Base-by-base conservation (phyloP, 2,329 filamentous ascomycete species). In the Epichloe baconii region DNA sequence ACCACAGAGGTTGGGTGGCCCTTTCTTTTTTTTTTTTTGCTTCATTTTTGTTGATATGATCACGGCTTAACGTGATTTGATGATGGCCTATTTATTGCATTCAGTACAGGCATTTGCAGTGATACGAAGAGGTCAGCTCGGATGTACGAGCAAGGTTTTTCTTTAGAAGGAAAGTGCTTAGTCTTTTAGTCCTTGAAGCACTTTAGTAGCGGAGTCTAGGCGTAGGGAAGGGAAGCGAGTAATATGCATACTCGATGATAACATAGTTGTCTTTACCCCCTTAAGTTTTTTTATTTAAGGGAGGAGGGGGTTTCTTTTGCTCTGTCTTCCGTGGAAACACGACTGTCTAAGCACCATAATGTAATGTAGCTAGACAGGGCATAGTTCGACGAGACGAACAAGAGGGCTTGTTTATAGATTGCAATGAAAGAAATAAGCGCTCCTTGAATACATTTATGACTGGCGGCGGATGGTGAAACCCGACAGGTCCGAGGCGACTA, bases 161-260 rank as follows among this genome's bases (percentile, higher is more conserved):
- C 31, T 31, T 31, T 31, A 31, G 31, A 3, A 40, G 19, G 21
- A 19, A 17, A 17, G n/a, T 26, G 23, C 5, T 41, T 41, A 34
- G 17, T 44, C 26, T 48, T 41, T 40, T 37, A 5, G 31, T 44
- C 34, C 53, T 36, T 4, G 47, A 43, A 42, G 38, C 26, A 35
- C 35, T 36, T 17, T 47, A 44, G 45, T 40, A 52, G 17, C 48
- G 49, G 53, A 40, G 53, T 50, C 38, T 42, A 10, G 53, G 50
- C 51, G 53, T 47, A 52, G 34, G 43, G 34, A 38, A 47, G 31
- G 15, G 15, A 47, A 37, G 36, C 31, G 19, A 15, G 35, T 7
- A 5, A 15, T 44, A 12, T 35, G 34, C 15, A 44, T 34, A 37
- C 14, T 31, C 17, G n/a, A 52, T 21, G 44, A 38, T 43, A 19